A percentile compares a stretch with the other conserved stretches of the same genome.
phyloP scores from a whole-genome alignment of 352 stramenopile genomes.

The Pythium myriotylum region DNA sequence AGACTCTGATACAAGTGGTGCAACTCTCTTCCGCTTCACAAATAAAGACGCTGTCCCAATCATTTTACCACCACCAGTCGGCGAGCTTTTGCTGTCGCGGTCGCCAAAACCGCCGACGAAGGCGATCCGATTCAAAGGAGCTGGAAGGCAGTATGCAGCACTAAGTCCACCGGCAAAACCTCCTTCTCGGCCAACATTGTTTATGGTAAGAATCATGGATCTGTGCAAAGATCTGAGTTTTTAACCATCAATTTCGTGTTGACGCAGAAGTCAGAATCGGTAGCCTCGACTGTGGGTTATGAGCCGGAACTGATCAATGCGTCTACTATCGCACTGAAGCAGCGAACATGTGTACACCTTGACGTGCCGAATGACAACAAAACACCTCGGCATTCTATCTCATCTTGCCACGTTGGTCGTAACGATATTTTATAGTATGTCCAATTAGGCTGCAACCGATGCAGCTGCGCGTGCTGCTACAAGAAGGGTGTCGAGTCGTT shows the following conservation, averaged over 20 bases:
- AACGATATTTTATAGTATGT: no score
- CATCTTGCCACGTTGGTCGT: not conserved
- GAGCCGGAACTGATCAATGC: slow-evolving; percentile 60
- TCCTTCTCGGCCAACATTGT: slow-evolving; percentile 28
- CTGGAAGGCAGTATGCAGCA: slow-evolving; percentile 56
- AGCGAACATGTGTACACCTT: slow-evolving; percentile 32
- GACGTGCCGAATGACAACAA: no score
- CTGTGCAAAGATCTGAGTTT: not conserved
- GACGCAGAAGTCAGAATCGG: slow-evolving; percentile 37
- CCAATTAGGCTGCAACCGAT: slow-evolving; percentile 2
- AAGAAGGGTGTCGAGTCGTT: slow-evolving; percentile 37
- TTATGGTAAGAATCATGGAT: slow-evolving; percentile 38
- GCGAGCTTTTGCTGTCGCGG: slow-evolving; percentile 31
- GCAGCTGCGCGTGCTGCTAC: not conserved
- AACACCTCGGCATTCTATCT: no score
- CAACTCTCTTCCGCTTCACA: slow-evolving; percentile 29
- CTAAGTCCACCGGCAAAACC: slow-evolving; percentile 35
- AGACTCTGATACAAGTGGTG: not conserved
- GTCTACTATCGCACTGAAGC: slow-evolving; percentile 54
- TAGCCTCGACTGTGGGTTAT: slow-evolving; percentile 40
- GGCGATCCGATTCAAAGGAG: slow-evolving; percentile 53
- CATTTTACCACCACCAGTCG: slow-evolving; percentile 44
- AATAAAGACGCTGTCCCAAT: slow-evolving; percentile 25
- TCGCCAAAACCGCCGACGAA: slow-evolving; percentile 53
- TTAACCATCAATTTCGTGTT: not conserved